These are phyloP conservation scores for Xylariaceae sp. DNA, from an alignment of 2,329 filamentous ascomycete species.

Conservation along the genomic window DNA sequence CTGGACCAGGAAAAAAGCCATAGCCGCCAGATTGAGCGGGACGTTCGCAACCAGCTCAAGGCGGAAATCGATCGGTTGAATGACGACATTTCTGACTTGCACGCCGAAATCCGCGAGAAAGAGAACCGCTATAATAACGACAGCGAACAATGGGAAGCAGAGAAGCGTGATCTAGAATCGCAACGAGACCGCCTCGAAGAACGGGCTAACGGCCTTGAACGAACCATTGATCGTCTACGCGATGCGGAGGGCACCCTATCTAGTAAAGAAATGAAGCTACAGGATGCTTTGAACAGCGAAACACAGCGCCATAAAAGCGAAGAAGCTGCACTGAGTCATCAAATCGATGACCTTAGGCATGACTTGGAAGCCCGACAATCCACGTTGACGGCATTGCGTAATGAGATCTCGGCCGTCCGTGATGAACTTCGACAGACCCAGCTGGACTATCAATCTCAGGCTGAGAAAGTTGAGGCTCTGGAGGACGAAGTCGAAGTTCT, in stretches of 20 bases:
- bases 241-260: slow-evolving; percentile 69
- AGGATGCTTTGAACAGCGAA: slow-evolving; percentile 71
- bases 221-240: slow-evolving; percentile 70
- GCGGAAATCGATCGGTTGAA: slow-evolving; percentile 55
- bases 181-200: slow-evolving; percentile 70
- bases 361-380: slow-evolving; percentile 69
- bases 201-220: slow-evolving; percentile 67
- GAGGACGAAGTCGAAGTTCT: slow-evolving; percentile 79
- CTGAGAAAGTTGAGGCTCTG: slow-evolving; percentile 67
- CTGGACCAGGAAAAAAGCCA: slow-evolving; percentile 59
- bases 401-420: slow-evolving; percentile 65
- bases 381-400: slow-evolving; percentile 66
- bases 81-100: slow-evolving; percentile 61
- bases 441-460: slow-evolving; percentile 62
- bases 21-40: slow-evolving; percentile 62
- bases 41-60: slow-evolving; percentile 58
- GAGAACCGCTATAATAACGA: slow-evolving; percentile 72
- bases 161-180: slow-evolving; percentile 65
- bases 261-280: slow-evolving; percentile 67
- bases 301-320: slow-evolving; percentile 72
- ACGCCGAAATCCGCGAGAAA: slow-evolving; percentile 68
- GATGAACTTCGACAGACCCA: slow-evolving; percentile 73
- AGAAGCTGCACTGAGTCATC: slow-evolving; percentile 69
- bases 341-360: slow-evolving; percentile 73
- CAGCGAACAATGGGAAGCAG: slow-evolving; percentile 72